Evolutionary conservation across 768 basidiomycete species (phyloP).

Genomic region (Lactarius indigo): DNA sequence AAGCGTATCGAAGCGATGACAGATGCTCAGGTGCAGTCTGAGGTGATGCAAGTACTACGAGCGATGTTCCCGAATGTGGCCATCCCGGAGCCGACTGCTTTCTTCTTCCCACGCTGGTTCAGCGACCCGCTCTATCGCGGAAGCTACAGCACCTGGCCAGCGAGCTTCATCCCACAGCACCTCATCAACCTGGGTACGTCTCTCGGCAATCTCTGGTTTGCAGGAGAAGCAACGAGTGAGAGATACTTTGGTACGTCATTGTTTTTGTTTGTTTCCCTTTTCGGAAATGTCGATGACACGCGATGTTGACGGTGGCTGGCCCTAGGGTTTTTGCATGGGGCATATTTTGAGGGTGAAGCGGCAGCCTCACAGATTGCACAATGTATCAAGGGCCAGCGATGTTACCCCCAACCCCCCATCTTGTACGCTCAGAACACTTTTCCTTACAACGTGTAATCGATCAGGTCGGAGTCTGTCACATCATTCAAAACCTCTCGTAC

Average conservation of each 20-base stretch:
- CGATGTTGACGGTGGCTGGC: neutral
- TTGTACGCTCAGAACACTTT: conserved; percentile 17
- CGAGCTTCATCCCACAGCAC: conserved; percentile 49
- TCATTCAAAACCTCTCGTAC: too few relatives aligned
- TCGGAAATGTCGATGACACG: neutral
- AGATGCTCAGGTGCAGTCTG: conserved; percentile 43
- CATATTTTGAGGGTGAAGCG: conserved; percentile 32
- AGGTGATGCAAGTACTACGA: conserved; percentile 51
- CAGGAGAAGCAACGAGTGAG: conserved; percentile 55
- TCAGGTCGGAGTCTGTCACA: too few relatives aligned
- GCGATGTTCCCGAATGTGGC: conserved; percentile 52
- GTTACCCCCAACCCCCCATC: conserved; percentile 12
- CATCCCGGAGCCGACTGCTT: conserved; percentile 51
- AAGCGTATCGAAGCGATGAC: conserved; percentile 52
- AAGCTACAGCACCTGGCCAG: conserved; percentile 64
- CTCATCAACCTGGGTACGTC: conserved; percentile 52
- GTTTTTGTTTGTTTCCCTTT: neutral
- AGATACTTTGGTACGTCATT: conserved; percentile 49
- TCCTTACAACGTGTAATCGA: neutral
- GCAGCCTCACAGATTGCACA: conserved; percentile 25
- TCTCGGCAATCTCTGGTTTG: conserved; percentile 52
- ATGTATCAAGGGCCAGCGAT: conserved; percentile 27
- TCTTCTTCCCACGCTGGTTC: conserved; percentile 52
- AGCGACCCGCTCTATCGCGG: conserved; percentile 50
- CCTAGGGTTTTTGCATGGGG: conserved; percentile 31